Percentiles rank a stretch among this genome's conserved stretches.
These are phyloP conservation scores for Dimocarpus longan DNA, from an alignment of 345 rosid species.

Conservation along the genomic window DNA sequence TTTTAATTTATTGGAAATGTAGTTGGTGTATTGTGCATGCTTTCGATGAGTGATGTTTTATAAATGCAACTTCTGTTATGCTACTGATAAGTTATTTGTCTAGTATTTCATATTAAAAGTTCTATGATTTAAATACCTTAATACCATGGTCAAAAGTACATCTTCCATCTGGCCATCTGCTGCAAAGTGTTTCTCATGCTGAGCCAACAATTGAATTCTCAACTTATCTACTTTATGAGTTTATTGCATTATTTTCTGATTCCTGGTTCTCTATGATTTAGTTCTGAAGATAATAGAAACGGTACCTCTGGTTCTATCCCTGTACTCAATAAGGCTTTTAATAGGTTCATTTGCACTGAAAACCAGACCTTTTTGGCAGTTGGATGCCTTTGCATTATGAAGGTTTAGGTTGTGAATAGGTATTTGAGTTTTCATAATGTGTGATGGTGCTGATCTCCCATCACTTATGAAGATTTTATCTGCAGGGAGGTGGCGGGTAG, in stretches of 20 bases:
- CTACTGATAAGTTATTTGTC: not conserved
- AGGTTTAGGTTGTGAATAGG: not conserved
- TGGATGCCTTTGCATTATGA: not conserved
- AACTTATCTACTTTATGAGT: not conserved
- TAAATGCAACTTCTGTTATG: not conserved
- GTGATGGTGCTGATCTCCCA: not conserved
- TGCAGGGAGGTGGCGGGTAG: not conserved
- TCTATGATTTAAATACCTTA: not conserved
- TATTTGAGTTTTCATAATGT: not conserved
- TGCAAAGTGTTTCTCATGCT: constrained; percentile 5
- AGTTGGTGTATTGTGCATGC: not conserved
- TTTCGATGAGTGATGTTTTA: not conserved
- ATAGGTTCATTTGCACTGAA: not conserved
- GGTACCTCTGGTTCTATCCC: not conserved
- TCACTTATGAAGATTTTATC: not conserved
- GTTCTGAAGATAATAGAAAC: not conserved
- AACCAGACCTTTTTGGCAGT: not conserved
- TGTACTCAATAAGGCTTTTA: not conserved
- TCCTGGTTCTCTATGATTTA: not conserved
- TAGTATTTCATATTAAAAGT: not conserved
- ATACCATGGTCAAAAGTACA: not conserved
- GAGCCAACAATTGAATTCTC: not conserved
- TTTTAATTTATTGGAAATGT: not conserved
- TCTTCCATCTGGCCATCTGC: not conserved
- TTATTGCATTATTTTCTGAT: not conserved